These are phyloP conservation scores for Salicornia ramosissima DNA, from an alignment of 148 eudicot species.

Conservation along the genomic window DNA sequence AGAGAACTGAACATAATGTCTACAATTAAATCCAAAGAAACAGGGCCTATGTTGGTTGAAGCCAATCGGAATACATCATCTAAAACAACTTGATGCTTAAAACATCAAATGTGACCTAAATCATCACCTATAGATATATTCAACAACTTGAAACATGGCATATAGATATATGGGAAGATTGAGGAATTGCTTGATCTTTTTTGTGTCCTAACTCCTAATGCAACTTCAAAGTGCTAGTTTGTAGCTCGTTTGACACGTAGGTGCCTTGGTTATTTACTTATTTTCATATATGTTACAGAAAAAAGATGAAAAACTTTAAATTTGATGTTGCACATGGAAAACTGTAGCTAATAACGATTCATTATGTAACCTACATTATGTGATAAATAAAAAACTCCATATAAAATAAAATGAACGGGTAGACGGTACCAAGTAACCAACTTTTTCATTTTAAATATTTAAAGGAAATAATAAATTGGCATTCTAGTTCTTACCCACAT, in stretches of 20 bases:
- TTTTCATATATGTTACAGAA: background rate
- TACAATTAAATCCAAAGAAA: no score
- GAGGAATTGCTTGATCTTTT: background rate
- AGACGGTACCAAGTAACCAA: background rate
- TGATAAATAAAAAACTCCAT: background rate
- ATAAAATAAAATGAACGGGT: background rate
- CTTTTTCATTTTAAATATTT: background rate
- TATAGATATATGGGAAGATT: background rate
- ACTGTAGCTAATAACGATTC: background rate
- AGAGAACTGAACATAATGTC: no score
- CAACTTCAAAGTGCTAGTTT: background rate
- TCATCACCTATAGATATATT: background rate
- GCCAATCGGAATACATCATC: no score
- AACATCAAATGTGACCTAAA: background rate
- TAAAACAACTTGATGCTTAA: no score
- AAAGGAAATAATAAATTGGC: background rate
- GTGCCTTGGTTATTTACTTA: background rate
- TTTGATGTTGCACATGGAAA: background rate
- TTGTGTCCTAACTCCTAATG: background rate
- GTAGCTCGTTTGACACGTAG: background rate
- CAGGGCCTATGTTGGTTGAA: no score
- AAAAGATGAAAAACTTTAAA: background rate
- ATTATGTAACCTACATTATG: background rate
- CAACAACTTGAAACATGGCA: background rate
- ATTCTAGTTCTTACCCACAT: slow-evolving; percentile 76